phyloP scores from a whole-genome alignment of 306 rosid genomes.

The Myrica gale region DNA sequence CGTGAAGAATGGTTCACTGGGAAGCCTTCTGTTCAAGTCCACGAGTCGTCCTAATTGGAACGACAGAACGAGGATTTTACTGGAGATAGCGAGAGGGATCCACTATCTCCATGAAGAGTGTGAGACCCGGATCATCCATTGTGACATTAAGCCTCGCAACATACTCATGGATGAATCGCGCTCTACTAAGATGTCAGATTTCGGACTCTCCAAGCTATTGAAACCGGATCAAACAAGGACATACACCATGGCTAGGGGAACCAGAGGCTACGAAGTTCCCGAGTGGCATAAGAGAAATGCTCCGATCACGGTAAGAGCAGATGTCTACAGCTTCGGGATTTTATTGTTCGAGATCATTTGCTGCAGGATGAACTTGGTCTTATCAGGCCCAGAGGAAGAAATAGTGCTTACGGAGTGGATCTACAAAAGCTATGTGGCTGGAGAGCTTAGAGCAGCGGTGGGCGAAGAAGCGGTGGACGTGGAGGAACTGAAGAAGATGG shows the following conservation, averaged over 20 bases:
- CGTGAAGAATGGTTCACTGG: conserved; percentile 6
- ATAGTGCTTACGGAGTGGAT: not conserved
- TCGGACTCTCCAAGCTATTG: conserved; percentile 2
- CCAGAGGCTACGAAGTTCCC: conserved; percentile 2
- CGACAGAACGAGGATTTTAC: not conserved
- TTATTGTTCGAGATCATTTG: conserved; percentile 6
- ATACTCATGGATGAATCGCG: conserved; percentile 15
- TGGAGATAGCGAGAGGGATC: not conserved
- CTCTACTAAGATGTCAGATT: conserved; percentile 2
- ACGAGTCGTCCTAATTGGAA: not conserved
- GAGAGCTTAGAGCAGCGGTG: not conserved
- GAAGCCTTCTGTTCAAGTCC: not conserved
- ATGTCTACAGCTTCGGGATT: not conserved
- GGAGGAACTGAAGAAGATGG: not conserved
- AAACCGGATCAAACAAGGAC: conserved; percentile 11
- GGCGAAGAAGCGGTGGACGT: not conserved
- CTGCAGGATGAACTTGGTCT: not conserved
- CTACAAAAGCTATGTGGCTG: not conserved
- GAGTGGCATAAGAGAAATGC: not conserved
- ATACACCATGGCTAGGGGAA: not conserved
- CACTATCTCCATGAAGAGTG: conserved; percentile 8
- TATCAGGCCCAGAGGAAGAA: conserved; percentile 3
- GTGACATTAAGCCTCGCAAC: conserved; percentile 10
- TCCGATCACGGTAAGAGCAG: conserved; percentile 8
- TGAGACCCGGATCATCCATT: conserved; percentile 10